Evolutionary conservation across 2,329 filamentous ascomycete genomes (phyloP), one percentile per base, ranked within the genome.

Genomic region (Polychaeton citri): DNA sequence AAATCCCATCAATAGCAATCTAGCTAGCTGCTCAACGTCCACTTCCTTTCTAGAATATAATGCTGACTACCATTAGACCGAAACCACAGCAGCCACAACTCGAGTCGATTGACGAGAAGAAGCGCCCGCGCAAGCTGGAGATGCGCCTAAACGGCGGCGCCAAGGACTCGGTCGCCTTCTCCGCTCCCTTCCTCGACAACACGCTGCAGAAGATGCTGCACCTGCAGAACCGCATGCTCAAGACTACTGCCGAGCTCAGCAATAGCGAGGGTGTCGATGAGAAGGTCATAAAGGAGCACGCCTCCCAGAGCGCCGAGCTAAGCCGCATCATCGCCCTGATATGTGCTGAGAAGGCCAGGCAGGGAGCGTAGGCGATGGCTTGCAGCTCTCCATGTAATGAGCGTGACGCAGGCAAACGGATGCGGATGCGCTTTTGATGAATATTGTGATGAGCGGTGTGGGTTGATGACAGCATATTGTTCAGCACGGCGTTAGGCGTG

Each of bases 151-250:
- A 58, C 19, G 43, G 42, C 33, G 46, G 52, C 12, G 49, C 51
- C 17, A 38, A 41, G 3, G 54, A 59, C 32, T 58, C 57, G 37
- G 55, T 69, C 40, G 62, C 61, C 21, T 69, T 69, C 53, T 65
- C 62, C n/a, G 65, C 65, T 1, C 64, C 65, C 0, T 69, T 69
- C 56, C 62, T 69, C 35, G 65, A 69, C 55, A 69, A 68, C 48
- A 68, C 65, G 4, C 57, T 69, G 2, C 55, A 61, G 36, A 69
- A 68, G 57, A 62, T 69, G 52, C 50, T 69, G 34, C 50, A 57
- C 8, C 54, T 69, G 31, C 65, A 68, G 41, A 65, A 66, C 47
- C 55, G 64, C 20, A 69, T 69, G 65, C 52, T 68, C 38, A 62
- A 59, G 38, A 61, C 62, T 4, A 63, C 61, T 30, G 60, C 62